Conservation (phyloP, 106 monocot genomes). For the Chionographis japonica region DNA sequence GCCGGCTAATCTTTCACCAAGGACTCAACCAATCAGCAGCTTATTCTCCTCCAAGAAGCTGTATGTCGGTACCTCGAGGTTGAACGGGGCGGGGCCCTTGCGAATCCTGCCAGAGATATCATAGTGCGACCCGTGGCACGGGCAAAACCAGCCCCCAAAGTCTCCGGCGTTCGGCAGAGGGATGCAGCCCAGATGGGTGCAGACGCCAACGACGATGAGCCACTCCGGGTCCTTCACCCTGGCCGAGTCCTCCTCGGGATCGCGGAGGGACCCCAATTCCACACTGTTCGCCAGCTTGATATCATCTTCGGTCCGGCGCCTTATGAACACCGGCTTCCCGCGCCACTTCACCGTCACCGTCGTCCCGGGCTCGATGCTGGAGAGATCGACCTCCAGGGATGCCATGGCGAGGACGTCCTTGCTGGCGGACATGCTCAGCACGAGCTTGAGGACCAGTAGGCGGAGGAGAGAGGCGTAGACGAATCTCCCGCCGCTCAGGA, state of each 20-base stretch:
- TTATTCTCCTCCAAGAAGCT: slow-evolving; percentile 74
- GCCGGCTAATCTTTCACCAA: no score
- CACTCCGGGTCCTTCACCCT: slow-evolving; percentile 84
- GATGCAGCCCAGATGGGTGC: slow-evolving; percentile 84
- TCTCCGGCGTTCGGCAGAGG: slow-evolving; percentile 83
- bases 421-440: slow-evolving; percentile 74
- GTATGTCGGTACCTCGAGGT: slow-evolving; percentile 78
- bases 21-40: slow-evolving; percentile 49
- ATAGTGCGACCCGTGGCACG: slow-evolving; percentile 86
- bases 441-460: slow-evolving; percentile 74
- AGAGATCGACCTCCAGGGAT: slow-evolving; percentile 82
- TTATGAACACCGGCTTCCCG: slow-evolving; percentile 88
- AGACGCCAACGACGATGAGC: slow-evolving; percentile 73
- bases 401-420: slow-evolving; percentile 85
- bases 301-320: slow-evolving; percentile 56
- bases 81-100: slow-evolving; percentile 83
- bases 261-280: slow-evolving; percentile 50
- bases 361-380: slow-evolving; percentile 66
- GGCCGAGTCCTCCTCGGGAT: slow-evolving; percentile 59
- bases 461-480: slow-evolving; percentile 81
- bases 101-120: slow-evolving; percentile 79
- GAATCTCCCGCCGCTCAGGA: slow-evolving; percentile 58
- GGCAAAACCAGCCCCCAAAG: slow-evolving; percentile 83
- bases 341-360: slow-evolving; percentile 89
- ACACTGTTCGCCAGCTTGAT: slow-evolving; percentile 70